phyloP scores from a whole-genome alignment of 2,329 filamentous ascomycete genomes.

The Ascochyta koolunga region DNA sequence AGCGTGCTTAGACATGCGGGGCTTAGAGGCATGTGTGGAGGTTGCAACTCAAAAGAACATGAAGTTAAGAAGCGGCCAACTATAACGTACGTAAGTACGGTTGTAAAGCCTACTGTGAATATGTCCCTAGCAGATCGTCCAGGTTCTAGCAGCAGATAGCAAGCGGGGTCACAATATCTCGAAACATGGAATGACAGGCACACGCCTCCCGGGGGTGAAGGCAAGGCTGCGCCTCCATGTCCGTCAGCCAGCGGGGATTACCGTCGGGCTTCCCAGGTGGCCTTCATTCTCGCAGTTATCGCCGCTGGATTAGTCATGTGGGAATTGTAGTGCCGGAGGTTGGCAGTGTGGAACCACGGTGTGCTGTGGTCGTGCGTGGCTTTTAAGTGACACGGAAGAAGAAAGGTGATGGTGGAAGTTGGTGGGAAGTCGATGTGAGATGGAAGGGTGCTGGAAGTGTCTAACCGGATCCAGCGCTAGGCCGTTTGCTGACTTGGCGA shows the following conservation, averaged over 20 bases:
- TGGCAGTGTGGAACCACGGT: background rate
- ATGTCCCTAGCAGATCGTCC: background rate
- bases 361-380: background rate
- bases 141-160: background rate
- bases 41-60: background rate
- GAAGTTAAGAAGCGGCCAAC: background rate
- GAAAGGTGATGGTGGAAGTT: background rate
- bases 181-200: background rate
- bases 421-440: background rate
- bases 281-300: background rate
- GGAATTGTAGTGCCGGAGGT: too few species aligned
- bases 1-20: background rate
- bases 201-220: background rate
- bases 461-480: conserved; percentile 10
- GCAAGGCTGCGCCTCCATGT: conserved; percentile 10
- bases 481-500: conserved; percentile 23
- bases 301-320: background rate
- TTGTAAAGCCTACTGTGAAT: background rate
- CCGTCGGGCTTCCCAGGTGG: conserved; percentile 1
- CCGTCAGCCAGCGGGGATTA: conserved; percentile 12
- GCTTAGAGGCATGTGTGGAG: background rate
- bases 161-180: background rate
- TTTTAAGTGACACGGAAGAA: background rate
- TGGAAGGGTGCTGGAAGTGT: background rate
- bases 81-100: background rate